Evolutionary conservation across 2,329 filamentous ascomycete genomes (phyloP).

Genomic region (Calonectria pteridis): DNA sequence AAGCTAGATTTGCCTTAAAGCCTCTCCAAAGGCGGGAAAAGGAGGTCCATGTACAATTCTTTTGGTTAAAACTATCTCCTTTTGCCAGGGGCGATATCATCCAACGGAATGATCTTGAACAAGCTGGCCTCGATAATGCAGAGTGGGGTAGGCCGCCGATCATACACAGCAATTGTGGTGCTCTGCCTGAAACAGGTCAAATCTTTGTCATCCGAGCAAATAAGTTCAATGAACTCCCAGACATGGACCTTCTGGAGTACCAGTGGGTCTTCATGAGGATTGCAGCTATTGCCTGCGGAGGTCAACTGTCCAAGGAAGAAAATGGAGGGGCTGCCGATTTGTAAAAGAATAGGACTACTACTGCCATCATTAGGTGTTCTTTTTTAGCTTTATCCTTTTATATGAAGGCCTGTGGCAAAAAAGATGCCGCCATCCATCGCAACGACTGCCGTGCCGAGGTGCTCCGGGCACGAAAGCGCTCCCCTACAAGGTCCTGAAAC

Average conservation of each 20-base stretch:
- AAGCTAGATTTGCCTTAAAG: background rate
- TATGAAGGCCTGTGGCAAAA: too few relatives aligned
- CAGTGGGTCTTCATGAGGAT: background rate
- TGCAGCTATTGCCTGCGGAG: background rate
- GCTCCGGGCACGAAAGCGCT: background rate
- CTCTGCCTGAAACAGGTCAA: background rate
- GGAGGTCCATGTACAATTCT: background rate
- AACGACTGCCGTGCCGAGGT: background rate
- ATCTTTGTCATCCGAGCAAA: background rate
- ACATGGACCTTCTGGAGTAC: background rate
- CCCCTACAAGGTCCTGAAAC: background rate
- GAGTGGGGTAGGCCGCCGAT: background rate
- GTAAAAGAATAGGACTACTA: too few relatives aligned
- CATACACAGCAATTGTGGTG: too few relatives aligned
- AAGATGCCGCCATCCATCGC: too few relatives aligned
- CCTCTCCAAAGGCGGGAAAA: background rate
- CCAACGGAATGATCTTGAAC: background rate
- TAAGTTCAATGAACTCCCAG: background rate
- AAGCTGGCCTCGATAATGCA: background rate
- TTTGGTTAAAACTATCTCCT: background rate
- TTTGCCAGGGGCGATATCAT: background rate
- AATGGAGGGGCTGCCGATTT: too few relatives aligned
- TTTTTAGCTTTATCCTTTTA: too few relatives aligned
- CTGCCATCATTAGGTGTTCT: too few relatives aligned
- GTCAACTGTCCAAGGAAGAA: background rate